A percentile compares a stretch with the other conserved stretches of the same genome.
Evolutionary conservation across 192 early-diverging fungal species (phyloP).

Genomic region (Coemansia sp.): DNA sequence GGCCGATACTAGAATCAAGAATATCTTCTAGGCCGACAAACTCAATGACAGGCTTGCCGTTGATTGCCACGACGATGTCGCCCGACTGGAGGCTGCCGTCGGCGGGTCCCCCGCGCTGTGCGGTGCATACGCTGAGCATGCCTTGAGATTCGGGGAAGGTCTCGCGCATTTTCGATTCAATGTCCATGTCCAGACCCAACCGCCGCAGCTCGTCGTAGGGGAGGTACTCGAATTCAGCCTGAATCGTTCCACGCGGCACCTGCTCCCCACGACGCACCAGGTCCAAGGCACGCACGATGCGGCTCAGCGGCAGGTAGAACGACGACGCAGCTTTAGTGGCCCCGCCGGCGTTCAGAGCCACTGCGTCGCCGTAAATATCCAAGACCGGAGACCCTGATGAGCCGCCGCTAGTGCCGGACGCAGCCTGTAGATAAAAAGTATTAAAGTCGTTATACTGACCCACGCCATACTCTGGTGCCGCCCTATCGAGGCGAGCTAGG

Average conservation of each 20-base stretch:
- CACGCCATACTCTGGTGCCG: conserved; percentile 73
- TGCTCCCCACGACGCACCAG: conserved; percentile 59
- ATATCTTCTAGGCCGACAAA: conserved; percentile 67
- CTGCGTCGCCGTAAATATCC: conserved; percentile 79
- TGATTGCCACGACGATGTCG: conserved; percentile 70
- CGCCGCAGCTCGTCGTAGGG: conserved; percentile 78
- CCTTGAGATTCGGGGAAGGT: conserved; percentile 73
- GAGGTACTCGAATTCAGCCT: conserved; percentile 73
- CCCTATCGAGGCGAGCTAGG: conserved; percentile 72
- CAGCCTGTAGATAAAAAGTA: conserved; percentile 82
- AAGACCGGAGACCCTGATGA: conserved; percentile 80
- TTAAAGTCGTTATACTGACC: conserved; percentile 83
- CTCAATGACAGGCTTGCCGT: conserved; percentile 63
- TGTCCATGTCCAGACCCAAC: conserved; percentile 65
- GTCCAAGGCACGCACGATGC: conserved; percentile 67
- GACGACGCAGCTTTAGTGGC: conserved; percentile 67
- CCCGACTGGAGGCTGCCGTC: conserved; percentile 66
- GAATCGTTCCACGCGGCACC: conserved; percentile 76
- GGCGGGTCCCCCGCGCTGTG: conserved; percentile 73
- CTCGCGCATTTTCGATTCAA: conserved; percentile 66
- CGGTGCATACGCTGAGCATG: conserved; percentile 66
- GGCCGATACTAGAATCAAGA: conserved; percentile 62
- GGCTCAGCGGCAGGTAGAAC: conserved; percentile 78
- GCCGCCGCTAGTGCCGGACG: conserved; percentile 76
- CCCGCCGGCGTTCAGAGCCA: conserved; percentile 73